phyloP scores from a whole-genome alignment of 106 monocot species.

The Phalaenopsis aphrodite region DNA sequence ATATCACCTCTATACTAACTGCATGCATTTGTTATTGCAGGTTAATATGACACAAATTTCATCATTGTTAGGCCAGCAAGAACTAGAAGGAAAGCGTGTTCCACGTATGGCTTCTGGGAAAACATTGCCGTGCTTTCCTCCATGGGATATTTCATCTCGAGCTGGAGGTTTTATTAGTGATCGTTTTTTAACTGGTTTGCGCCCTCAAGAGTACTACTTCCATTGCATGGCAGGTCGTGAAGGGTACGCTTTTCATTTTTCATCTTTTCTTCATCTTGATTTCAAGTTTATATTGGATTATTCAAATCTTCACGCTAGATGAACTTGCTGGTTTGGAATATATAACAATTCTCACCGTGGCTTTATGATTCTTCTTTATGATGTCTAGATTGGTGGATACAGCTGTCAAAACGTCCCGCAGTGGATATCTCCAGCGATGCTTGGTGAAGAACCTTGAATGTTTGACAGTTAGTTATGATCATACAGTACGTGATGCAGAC shows the following conservation, averaged over 20 bases:
- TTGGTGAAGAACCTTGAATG: slow-evolving; percentile 85
- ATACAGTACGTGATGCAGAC: slow-evolving; percentile 92
- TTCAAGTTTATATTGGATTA: not conserved
- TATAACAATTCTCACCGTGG: too few relatives aligned
- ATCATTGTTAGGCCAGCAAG: slow-evolving; percentile 93
- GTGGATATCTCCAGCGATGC: slow-evolving; percentile 94
- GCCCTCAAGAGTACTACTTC: slow-evolving; percentile 96
- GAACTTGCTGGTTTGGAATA: too few relatives aligned
- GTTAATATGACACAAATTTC: slow-evolving; percentile 97
- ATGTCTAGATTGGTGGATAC: slow-evolving; percentile 87
- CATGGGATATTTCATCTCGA: slow-evolving; percentile 81
- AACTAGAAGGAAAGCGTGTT: slow-evolving; percentile 90
- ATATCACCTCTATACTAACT: not conserved
- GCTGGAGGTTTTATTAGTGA: slow-evolving; percentile 92
- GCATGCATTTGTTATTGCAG: slow-evolving; percentile 23
- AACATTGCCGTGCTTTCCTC: slow-evolving; percentile 92
- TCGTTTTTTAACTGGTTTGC: slow-evolving; percentile 90
- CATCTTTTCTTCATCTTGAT: not conserved
- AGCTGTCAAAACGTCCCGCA: slow-evolving; percentile 93
- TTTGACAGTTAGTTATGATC: slow-evolving; percentile 89
- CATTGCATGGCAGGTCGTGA: slow-evolving; percentile 99
- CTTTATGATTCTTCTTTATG: not conserved
- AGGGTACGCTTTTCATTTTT: slow-evolving; percentile 43
- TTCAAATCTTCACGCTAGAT: not conserved
- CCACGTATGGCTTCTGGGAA: slow-evolving; percentile 95